These are phyloP conservation scores for Steccherinum ochraceum DNA, from an alignment of 768 basidiomycete genomes.

Conservation along the genomic window DNA sequence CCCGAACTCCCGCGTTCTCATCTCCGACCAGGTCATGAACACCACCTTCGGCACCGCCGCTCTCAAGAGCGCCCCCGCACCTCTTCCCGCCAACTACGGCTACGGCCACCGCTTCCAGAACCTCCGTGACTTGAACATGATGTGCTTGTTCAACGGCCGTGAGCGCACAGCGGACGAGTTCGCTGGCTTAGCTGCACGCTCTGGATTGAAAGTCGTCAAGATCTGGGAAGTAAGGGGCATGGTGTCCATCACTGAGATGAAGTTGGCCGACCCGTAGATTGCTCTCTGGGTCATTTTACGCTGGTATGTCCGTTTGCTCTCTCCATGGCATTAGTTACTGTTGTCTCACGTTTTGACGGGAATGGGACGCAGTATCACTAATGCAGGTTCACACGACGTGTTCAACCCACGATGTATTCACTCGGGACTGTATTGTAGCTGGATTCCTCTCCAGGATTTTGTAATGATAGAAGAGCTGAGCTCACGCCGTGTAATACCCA, in stretches of 20 bases:
- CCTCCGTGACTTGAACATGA: slow-evolving; percentile 10
- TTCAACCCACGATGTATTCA: no score
- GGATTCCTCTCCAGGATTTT: no score
- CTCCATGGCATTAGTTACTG: no score
- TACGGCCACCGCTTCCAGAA: background rate
- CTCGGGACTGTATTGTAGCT: no score
- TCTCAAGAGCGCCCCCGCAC: slow-evolving; percentile 1
- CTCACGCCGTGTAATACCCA: no score
- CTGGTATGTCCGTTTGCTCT: no score
- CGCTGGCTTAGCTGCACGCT: slow-evolving; percentile 1
- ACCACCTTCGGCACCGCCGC: background rate
- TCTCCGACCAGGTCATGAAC: slow-evolving; percentile 4
- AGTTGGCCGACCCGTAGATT: no score
- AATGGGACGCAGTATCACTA: no score
- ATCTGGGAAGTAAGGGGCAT: slow-evolving; percentile 11
- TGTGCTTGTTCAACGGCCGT: slow-evolving; percentile 7
- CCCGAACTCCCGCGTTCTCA: slow-evolving; percentile 7
- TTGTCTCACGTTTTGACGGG: no score
- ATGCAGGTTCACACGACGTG: no score
- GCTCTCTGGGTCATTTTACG: no score
- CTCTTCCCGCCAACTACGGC: slow-evolving; percentile 12
- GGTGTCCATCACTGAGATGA: slow-evolving; percentile 9
- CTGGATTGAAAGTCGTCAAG: slow-evolving; percentile 6
- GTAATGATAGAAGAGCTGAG: no score
- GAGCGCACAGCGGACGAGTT: slow-evolving; percentile 10